Conservation (phyloP, 257 asterid species). For the Nicotiana otophora region DNA sequence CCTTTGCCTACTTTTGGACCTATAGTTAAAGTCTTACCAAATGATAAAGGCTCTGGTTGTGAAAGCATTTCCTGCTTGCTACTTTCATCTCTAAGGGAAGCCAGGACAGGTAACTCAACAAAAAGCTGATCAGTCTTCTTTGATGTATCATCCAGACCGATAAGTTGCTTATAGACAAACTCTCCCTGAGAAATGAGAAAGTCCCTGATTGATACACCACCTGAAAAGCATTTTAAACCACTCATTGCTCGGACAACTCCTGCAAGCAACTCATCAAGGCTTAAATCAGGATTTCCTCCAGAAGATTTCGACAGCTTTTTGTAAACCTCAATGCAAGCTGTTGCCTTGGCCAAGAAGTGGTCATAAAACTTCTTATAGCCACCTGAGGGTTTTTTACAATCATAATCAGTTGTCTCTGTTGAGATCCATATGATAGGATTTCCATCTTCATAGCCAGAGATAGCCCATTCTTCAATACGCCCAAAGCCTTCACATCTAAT, state of each 20-base stretch:
- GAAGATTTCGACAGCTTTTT: slow-evolving; percentile 61
- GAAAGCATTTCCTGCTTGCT: slow-evolving; percentile 29
- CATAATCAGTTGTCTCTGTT: slow-evolving; percentile 81
- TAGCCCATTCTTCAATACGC: slow-evolving; percentile 90
- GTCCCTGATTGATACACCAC: slow-evolving; percentile 64
- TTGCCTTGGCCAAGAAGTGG: slow-evolving; percentile 77
- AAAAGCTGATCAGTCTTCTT: slow-evolving; percentile 49
- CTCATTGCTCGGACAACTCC: slow-evolving; percentile 82
- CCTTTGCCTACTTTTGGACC: slow-evolving; percentile 35
- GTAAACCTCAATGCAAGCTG: slow-evolving; percentile 72
- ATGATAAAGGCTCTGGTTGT: slow-evolving; percentile 29
- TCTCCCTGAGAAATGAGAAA: slow-evolving; percentile 77
- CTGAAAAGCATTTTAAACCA: slow-evolving; percentile 65
- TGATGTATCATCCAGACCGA: slow-evolving; percentile 82
- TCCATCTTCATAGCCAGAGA: slow-evolving; percentile 96
- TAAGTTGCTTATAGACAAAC: slow-evolving; percentile 75
- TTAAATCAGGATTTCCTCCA: slow-evolving; percentile 50
- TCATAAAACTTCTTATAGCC: slow-evolving; percentile 70
- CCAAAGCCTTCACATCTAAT: slow-evolving; percentile 85
- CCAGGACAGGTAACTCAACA: slow-evolving; percentile 53
- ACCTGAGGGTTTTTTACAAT: slow-evolving; percentile 71
- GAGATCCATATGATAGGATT: slow-evolving; percentile 80
- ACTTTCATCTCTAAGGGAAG: slow-evolving; percentile 61
- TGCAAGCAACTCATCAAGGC: slow-evolving; percentile 89
- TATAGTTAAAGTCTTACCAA: slow-evolving; percentile 47